Percentiles rank a stretch among this genome's conserved stretches.
Conservation (phyloP, 768 basidiomycete species). For the Mycena epipterygia region DNA sequence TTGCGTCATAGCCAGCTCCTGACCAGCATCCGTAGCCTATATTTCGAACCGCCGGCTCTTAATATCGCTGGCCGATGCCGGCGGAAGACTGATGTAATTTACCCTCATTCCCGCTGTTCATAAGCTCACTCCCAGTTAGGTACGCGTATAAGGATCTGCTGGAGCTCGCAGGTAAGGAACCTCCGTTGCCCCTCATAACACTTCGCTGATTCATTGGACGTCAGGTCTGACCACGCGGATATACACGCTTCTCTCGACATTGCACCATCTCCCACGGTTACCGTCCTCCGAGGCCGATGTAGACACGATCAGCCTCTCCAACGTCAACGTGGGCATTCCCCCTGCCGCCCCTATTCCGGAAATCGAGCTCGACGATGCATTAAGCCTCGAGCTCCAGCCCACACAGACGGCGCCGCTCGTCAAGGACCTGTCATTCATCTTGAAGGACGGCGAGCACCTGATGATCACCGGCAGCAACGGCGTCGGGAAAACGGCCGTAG, state of each 20-base stretch:
- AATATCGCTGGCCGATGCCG: constrained; percentile 96
- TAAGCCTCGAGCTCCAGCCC: constrained; percentile 39
- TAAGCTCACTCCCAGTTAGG: constrained; percentile 17
- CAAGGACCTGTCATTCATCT: constrained; percentile 72
- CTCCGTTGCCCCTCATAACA: background rate
- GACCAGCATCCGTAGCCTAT: constrained; percentile 64
- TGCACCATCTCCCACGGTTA: constrained; percentile 78
- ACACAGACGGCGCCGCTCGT: constrained; percentile 67
- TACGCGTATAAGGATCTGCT: constrained; percentile 96
- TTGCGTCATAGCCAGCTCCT: background rate
- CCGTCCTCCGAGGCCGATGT: constrained; percentile 52
- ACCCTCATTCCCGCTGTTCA: background rate
- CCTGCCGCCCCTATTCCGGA: constrained; percentile 23
- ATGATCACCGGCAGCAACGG: constrained; percentile 96
- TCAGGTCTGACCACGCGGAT: constrained; percentile 88
- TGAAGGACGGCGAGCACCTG: constrained; percentile 84
- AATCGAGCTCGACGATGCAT: constrained; percentile 30
- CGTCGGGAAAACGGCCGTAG: constrained; percentile 91
- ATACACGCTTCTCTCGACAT: constrained; percentile 87
- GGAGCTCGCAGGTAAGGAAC: constrained; percentile 74
- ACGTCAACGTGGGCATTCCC: constrained; percentile 83
- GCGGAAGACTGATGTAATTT: constrained; percentile 85
- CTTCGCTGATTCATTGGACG: background rate
- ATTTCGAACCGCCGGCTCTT: constrained; percentile 94
- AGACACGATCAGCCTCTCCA: constrained; percentile 55